Base-by-base conservation (phyloP, 495 filamentous ascomycete genomes). In the Hypoxylon perforatum region DNA sequence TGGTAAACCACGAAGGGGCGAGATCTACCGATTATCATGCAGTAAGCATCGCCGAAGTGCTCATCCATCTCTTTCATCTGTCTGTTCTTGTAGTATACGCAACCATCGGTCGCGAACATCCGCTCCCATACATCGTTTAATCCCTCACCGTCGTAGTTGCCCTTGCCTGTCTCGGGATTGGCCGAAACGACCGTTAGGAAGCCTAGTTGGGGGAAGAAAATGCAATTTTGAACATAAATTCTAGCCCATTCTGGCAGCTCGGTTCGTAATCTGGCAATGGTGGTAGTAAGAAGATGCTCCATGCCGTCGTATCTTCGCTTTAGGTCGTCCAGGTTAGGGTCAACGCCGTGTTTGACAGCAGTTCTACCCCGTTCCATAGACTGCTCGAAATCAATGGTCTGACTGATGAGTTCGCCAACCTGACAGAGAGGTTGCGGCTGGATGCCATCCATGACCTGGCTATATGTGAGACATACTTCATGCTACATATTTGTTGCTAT, bases 151-250 rank as follows among this genome's bases (percentile, higher is more conserved):
- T 86, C 81, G 69, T 90, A 98, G 0, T 87, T 79, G 0, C 88
- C 85, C 52, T 82, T 77, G 0, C 89, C 88, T 7, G 84, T 86
- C 6, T 81, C 73, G 15, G 82, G 78, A 68, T 93, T 86, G 10
- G 90, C 75, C 0, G 85, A 83, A 19, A 97, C 88, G 0, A 89
- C 88, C 21, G 93, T 91, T 15, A 97, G 85, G 76, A 96, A 99
- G 2, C 95, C 96, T 12, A 97, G 84, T 71, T 96, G 92, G 9
- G 93, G 93, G 67, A 97, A 92, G 74, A 94, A 94, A 18, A 96
- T 90, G 49, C 77, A 97, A 66, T 72, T 88, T 78, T 57, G 88
- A 72, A 77, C 84, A 77, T 73, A 91, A 68, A 65, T 80, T 67
- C 60, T 58, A 3, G 80, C 82, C 76, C 77, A 82, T 67, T 79